A percentile compares a stretch with the other conserved stretches of the same genome.
Conservation (phyloP, 169 alveolate genomes). For the Plasmodium yoelii region DNA sequence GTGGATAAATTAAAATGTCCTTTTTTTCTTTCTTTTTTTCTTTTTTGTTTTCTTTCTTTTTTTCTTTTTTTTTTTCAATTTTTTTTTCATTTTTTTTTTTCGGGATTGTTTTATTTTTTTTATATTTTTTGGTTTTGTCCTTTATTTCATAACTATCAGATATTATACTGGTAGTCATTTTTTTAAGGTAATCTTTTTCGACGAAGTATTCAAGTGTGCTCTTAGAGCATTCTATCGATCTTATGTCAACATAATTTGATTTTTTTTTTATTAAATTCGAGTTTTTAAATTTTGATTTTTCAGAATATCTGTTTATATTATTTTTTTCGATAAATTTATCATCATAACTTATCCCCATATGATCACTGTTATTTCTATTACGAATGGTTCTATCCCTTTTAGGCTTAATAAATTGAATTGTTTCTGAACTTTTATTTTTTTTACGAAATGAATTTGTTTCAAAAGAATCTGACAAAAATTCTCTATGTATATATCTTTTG, state of each 20-base stretch:
- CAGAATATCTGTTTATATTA: neutral
- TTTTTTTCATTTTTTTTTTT: conserved; percentile 2
- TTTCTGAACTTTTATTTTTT: no score
- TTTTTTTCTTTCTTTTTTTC: conserved; percentile 24
- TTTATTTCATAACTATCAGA: conserved; percentile 1
- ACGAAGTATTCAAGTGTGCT: conserved; percentile 42
- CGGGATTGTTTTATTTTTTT: neutral
- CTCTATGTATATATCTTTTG: neutral
- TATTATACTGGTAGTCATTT: conserved; percentile 1
- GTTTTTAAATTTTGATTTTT: neutral
- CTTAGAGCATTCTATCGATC: conserved; percentile 15
- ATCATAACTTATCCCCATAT: neutral
- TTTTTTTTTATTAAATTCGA: conserved; percentile 3
- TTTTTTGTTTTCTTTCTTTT: conserved; percentile 18
- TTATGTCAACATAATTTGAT: conserved; percentile 51
- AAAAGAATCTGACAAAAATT: neutral
- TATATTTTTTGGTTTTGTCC: neutral
- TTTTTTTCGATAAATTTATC: neutral
- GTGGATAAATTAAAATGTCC: conserved; percentile 9
- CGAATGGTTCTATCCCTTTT: no score
- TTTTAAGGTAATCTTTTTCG: conserved; percentile 31
- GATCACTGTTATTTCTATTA: neutral
- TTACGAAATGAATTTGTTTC: no score
- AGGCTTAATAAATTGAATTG: no score
- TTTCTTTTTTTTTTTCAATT: conserved; percentile 31